Conservation (phyloP, 768 basidiomycete genomes). For the Leucocoprinus sp. region DNA sequence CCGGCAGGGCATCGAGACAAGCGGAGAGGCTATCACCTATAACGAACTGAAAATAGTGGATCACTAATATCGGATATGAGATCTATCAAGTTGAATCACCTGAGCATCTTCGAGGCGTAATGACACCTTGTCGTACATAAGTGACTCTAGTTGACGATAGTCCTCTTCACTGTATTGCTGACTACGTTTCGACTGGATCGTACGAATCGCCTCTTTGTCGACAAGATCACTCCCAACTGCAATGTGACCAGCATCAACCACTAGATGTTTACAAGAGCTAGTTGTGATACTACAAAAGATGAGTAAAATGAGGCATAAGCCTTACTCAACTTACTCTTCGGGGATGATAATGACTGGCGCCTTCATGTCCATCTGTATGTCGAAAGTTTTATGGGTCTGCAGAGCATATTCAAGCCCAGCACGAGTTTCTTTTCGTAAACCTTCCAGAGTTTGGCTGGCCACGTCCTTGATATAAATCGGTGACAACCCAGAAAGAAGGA, state of each 20-base stretch:
- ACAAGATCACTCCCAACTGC: conserved; percentile 87
- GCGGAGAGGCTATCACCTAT: conserved; percentile 77
- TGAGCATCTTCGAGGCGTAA: conserved; percentile 84
- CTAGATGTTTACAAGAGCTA: conserved; percentile 72
- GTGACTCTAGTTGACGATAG: conserved; percentile 72
- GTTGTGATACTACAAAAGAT: conserved; percentile 55
- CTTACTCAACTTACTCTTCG: conserved; percentile 56
- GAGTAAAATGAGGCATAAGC: background rate
- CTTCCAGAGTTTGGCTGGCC: conserved; percentile 90
- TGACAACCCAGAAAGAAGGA: conserved; percentile 2
- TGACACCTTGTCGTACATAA: conserved; percentile 92
- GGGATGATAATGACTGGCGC: conserved; percentile 97
- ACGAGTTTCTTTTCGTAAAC: conserved; percentile 86
- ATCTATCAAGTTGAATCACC: conserved; percentile 45
- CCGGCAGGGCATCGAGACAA: conserved; percentile 72
- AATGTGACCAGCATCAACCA: conserved; percentile 96
- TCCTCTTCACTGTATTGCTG: conserved; percentile 84
- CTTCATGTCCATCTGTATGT: conserved; percentile 94
- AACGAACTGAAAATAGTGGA: conserved; percentile 57
- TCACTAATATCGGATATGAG: background rate
- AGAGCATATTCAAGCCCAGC: conserved; percentile 91
- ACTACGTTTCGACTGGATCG: conserved; percentile 75
- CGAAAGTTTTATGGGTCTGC: conserved; percentile 90
- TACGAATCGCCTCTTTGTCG: conserved; percentile 69
- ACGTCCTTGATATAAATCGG: conserved; percentile 49